These are phyloP conservation scores for Teratosphaeriaceae sp. DNA, from an alignment of 2,329 filamentous ascomycete species.

Conservation along the genomic window DNA sequence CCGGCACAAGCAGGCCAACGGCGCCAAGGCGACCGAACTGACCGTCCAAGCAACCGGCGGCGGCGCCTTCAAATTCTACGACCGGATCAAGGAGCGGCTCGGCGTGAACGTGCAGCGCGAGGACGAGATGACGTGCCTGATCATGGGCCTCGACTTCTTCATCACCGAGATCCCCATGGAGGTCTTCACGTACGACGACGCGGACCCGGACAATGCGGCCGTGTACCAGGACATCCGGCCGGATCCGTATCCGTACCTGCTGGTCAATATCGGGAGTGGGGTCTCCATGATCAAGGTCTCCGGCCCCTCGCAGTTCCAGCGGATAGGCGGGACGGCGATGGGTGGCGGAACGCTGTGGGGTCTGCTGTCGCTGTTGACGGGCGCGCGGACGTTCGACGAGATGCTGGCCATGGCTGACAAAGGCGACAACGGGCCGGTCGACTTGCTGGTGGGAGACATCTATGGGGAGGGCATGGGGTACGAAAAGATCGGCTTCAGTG, in stretches of 20 bases:
- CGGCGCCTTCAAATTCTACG: slow-evolving; percentile 94
- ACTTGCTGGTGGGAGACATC: slow-evolving; percentile 96
- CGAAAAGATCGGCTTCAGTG: slow-evolving; percentile 91
- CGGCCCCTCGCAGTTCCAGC: slow-evolving; percentile 75
- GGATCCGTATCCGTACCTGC: slow-evolving; percentile 92
- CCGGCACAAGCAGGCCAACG: slow-evolving; percentile 62
- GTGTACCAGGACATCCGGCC: slow-evolving; percentile 69
- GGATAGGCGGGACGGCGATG: slow-evolving; percentile 89
- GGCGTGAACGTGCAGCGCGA: slow-evolving; percentile 85
- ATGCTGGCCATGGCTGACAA: slow-evolving; percentile 89
- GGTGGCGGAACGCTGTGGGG: slow-evolving; percentile 98
- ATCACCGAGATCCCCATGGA: slow-evolving; percentile 96
- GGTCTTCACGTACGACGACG: slow-evolving; percentile 93
- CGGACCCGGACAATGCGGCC: slow-evolving; percentile 63
- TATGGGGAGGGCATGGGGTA: slow-evolving; percentile 97
- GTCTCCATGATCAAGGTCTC: slow-evolving; percentile 97
- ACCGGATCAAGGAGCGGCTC: slow-evolving; percentile 74
- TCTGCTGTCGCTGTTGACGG: slow-evolving; percentile 80
- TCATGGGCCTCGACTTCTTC: slow-evolving; percentile 92
- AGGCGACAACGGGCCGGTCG: slow-evolving; percentile 87
- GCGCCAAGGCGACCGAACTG: slow-evolving; percentile 47
- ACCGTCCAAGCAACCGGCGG: slow-evolving; percentile 95
- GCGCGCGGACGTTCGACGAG: slow-evolving; percentile 92
- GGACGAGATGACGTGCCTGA: slow-evolving; percentile 98
- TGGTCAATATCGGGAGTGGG: slow-evolving; percentile 96